Base-by-base conservation (phyloP, 2,329 filamentous ascomycete genomes). In the Pseudogymnoascus destructans region DNA sequence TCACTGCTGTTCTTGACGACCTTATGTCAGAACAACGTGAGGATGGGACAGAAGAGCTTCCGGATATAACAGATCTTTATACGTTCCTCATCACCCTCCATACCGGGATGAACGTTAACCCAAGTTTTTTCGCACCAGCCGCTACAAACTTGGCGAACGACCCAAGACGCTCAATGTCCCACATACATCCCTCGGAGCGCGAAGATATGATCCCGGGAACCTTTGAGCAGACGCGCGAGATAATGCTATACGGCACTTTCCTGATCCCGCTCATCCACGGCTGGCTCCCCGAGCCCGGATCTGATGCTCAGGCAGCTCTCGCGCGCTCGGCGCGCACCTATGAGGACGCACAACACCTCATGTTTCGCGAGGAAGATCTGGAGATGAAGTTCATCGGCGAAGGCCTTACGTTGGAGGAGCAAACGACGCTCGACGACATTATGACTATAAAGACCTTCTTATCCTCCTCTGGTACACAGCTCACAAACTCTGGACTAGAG, bases 31-130 rank as follows among this genome's bases (percentile, higher is more conserved):
- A 82, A 7, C 74, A 86, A 57, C 77, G 86, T 57, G 84, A 81
- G 0, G 80, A 81, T 54, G 71, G 74, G 2, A 78, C 78, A 1
- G 74, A 77, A 59, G 75, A 82, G 13, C 73, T 97, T 21, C 92
- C 92, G 0, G 93, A 97, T 68, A 86, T 97, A 8, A 80, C 85
- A 33, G 91, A 95, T 60, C 76, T 98, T 1, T 95, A 95, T 69
- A 78, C 79, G 5, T 98, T 98, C 67, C 75, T 98, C 1, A 81
- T 93, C 59, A 87, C 89, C 46, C 74, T 98, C 2, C 89, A 96
- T 65, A 97, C 91, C 0, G 93, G 93, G 35, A 95, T 98, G 88
- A 98, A 97, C 66, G 92, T 97, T 59, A 98, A 98, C 63, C 93
- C 93, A 2, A 82, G 87, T 17, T 93, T 95, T 63, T 78, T 95